Evolutionary conservation across 495 filamentous ascomycete genomes (phyloP).

Genomic region (Clavariopsis aquatica): DNA sequence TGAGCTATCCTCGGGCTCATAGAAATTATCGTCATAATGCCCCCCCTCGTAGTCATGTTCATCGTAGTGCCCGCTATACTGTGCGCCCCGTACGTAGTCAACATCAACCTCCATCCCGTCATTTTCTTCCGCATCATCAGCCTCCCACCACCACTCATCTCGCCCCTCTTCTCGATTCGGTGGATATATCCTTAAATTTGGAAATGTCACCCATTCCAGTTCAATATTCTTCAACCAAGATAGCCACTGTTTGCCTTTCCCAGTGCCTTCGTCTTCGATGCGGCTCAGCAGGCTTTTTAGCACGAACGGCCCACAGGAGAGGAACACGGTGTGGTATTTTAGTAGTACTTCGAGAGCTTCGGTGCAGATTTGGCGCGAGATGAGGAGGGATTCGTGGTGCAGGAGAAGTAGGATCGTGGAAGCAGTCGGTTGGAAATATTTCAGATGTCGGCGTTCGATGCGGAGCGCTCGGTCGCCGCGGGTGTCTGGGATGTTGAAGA

Average conservation of each 20-base stretch:
- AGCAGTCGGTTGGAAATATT: constrained; percentile 24
- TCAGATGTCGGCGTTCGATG: constrained; percentile 34
- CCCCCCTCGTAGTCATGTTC: constrained; percentile 28
- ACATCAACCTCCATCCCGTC: constrained; percentile 17
- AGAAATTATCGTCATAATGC: constrained; percentile 33
- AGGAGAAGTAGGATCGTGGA: constrained; percentile 28
- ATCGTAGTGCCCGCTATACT: constrained; percentile 3
- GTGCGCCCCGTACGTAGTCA: constrained; percentile 7
- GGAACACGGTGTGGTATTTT: constrained; percentile 30
- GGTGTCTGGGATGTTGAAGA: constrained; percentile 19
- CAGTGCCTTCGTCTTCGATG: constrained; percentile 15
- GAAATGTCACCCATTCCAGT: constrained; percentile 35
- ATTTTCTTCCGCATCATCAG: not conserved
- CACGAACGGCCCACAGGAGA: constrained; percentile 34
- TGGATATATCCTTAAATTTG: constrained; percentile 24
- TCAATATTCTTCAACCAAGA: constrained; percentile 21
- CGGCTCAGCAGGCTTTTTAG: constrained; percentile 15
- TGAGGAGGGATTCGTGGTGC: constrained; percentile 28
- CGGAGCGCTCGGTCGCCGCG: constrained; percentile 20
- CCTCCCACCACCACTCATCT: constrained; percentile 16
- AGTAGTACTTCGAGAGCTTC: constrained; percentile 35
- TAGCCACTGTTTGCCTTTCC: constrained; percentile 21
- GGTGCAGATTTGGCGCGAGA: constrained; percentile 25
- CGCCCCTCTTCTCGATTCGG: not conserved
- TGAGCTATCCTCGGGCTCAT: not conserved